Base-by-base conservation (phyloP, 139 green algal species). In the Tetradesmus obliquus region DNA sequence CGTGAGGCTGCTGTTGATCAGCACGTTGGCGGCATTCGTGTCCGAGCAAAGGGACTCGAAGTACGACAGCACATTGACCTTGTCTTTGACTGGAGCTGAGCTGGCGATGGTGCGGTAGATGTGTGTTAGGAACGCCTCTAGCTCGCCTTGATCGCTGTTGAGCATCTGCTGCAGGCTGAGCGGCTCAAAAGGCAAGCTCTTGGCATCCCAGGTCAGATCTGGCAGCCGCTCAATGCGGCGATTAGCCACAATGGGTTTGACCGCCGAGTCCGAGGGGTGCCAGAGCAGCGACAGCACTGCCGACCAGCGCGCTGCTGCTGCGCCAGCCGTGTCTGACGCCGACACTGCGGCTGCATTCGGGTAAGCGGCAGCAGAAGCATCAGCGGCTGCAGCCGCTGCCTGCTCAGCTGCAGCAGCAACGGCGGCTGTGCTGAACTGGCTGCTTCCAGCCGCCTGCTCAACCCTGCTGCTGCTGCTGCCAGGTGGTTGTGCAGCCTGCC, bases 191-290 rank as follows among this genome's bases (percentile, higher is more conserved):
- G 96, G 96, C 76, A 99, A 94, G 53, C 87, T 87, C 71, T 90
- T 89, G 2, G 95, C 90, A 72, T 99, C 97, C 81, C 94, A 98
- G 72, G 90, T 85, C 9, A 95, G 92, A 83, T 98, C 95, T 3
- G 93, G 87, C 82, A 98, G 82, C 20, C 95, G 94, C 92, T 99
- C 97, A 85, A 98, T 98, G 57, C 96, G 91, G 4, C 95, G 86
- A 93, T 99, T 99, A 1, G 95, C 95, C 19, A 99, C 97, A 84
- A 99, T 99, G 10, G 98, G 98, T 94, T 98, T 98, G 22, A 99
- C 97, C 1, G 94, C 93, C 20, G 93, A 91, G 93, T 99, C 97
- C 1, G 91, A 95, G 0, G 94, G 57, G 82, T 99, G 98, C 95
- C 96, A 98, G 3, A 98, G 93, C 1, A 99, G 91, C 55, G 45